A percentile compares a stretch with the other conserved stretches of the same genome.
Evolutionary conservation across 106 monocot species (phyloP).

Genomic region (Acorus gramineus): DNA sequence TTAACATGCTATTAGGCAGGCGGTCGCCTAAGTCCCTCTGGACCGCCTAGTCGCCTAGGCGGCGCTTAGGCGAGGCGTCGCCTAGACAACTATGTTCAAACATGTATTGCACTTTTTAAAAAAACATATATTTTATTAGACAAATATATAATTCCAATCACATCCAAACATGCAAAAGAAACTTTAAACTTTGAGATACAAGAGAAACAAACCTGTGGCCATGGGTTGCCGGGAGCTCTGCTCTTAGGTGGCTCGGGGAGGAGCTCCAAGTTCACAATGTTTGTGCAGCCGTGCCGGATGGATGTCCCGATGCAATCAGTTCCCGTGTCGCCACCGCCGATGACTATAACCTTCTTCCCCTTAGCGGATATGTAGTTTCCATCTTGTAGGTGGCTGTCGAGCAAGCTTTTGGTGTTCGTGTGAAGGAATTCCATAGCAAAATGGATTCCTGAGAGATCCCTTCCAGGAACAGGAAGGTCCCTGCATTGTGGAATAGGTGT

Average conservation of each 20-base stretch:
- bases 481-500: constrained; percentile 18
- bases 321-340: constrained; percentile 97
- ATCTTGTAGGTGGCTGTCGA: constrained; percentile 83
- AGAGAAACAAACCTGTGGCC: constrained; percentile 76
- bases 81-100: too few relatives aligned
- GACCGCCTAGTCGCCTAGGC: too few relatives aligned
- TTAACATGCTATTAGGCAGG: too few relatives aligned
- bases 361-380: constrained; percentile 85
- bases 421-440: constrained; percentile 99
- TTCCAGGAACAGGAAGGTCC: constrained; percentile 80
- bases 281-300: constrained; percentile 83
- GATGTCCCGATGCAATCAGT: constrained; percentile 98
- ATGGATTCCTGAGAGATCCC: constrained; percentile 74
- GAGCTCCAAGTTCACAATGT: constrained; percentile 81
- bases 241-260: constrained; percentile 70
- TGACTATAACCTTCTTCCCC: constrained; percentile 95
- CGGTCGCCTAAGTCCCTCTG: too few relatives aligned
- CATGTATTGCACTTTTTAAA: too few relatives aligned
- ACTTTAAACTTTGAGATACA: not conserved
- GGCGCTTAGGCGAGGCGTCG: too few relatives aligned
- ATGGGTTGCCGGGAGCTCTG: constrained; percentile 82
- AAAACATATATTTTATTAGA: too few relatives aligned
- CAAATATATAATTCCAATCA: too few relatives aligned
- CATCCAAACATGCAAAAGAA: too few relatives aligned
- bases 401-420: constrained; percentile 95